phyloP scores from a whole-genome alignment of 2,329 filamentous ascomycete genomes.

The Pseudocercospora fijiensis region DNA sequence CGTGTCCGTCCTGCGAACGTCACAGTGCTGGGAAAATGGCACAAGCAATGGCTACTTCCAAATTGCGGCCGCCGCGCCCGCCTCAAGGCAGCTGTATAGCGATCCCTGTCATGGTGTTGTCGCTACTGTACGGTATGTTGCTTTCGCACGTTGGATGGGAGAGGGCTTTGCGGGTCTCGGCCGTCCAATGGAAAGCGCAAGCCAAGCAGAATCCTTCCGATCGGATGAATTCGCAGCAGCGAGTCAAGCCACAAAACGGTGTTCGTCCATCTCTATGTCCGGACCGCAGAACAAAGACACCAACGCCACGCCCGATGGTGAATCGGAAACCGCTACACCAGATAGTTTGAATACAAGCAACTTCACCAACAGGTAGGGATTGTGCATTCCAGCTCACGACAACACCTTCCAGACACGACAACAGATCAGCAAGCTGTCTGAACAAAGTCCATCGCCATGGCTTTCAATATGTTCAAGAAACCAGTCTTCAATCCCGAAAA shows the following conservation, averaged over 20 bases:
- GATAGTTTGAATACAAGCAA: background rate
- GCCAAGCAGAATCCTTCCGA: background rate
- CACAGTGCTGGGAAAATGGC: no score
- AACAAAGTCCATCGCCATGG: background rate
- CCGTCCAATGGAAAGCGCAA: background rate
- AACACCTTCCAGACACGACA: background rate
- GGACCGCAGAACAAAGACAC: background rate
- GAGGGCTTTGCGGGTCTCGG: no score
- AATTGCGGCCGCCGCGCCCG: no score
- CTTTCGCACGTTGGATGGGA: no score
- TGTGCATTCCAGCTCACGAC: background rate
- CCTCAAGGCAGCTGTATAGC: no score
- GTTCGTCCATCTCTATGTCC: background rate
- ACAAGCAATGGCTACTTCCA: no score
- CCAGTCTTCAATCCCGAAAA: slow-evolving; percentile 27
- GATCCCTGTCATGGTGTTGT: no score
- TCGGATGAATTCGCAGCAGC: background rate
- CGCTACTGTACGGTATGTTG: no score
- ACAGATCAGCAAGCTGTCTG: background rate
- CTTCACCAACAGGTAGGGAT: background rate
- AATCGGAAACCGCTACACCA: no score
- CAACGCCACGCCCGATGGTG: no score
- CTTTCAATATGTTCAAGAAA: slow-evolving; percentile 15
- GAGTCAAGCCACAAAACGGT: no score
- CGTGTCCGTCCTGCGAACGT: no score